A percentile compares a stretch with the other conserved stretches of the same genome.
These are phyloP conservation scores for Exophiala dermatitidis DNA, from an alignment of 2,329 filamentous ascomycete genomes.

Conservation along the genomic window DNA sequence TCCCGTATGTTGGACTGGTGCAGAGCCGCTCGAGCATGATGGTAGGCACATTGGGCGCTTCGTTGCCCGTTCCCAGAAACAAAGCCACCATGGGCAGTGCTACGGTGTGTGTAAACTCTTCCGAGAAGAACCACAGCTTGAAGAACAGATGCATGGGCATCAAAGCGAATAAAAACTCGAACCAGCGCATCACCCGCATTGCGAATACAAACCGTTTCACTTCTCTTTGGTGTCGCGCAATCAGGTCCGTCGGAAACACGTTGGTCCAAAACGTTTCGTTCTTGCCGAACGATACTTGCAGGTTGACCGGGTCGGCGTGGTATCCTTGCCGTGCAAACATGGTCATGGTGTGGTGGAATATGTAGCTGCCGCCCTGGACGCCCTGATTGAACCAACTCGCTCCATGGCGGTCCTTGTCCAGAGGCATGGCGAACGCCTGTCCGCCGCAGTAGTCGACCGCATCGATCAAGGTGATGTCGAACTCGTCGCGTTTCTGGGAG, in stretches of 20 bases:
- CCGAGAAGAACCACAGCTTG: constrained; percentile 60
- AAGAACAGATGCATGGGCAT: constrained; percentile 58
- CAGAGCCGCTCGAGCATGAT: constrained; percentile 59
- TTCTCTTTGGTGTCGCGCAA: constrained; percentile 50
- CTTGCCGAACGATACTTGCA: constrained; percentile 56
- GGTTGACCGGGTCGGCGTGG: constrained; percentile 50
- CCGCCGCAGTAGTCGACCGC: constrained; percentile 53
- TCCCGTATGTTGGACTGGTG: constrained; percentile 51
- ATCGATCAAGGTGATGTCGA: constrained; percentile 59
- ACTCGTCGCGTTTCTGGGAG: constrained; percentile 57
- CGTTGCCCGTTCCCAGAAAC: constrained; percentile 68
- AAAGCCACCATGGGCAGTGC: constrained; percentile 64
- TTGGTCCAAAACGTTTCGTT: constrained; percentile 57
- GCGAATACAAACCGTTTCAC: constrained; percentile 50
- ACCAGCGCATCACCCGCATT: constrained; percentile 49
- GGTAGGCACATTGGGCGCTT: constrained; percentile 62
- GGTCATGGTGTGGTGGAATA: constrained; percentile 56
- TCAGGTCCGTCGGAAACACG: constrained; percentile 50
- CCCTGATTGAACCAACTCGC: constrained; percentile 56
- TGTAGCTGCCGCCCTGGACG: constrained; percentile 54
- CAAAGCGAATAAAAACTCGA: constrained; percentile 51
- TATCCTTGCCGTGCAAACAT: constrained; percentile 54
- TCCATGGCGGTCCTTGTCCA: constrained; percentile 51
- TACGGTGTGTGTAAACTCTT: constrained; percentile 64
- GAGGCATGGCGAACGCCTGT: constrained; percentile 52